phyloP scores from a whole-genome alignment of 1,284 basidiomycete genomes.

The Ceratobasidium sp. region DNA sequence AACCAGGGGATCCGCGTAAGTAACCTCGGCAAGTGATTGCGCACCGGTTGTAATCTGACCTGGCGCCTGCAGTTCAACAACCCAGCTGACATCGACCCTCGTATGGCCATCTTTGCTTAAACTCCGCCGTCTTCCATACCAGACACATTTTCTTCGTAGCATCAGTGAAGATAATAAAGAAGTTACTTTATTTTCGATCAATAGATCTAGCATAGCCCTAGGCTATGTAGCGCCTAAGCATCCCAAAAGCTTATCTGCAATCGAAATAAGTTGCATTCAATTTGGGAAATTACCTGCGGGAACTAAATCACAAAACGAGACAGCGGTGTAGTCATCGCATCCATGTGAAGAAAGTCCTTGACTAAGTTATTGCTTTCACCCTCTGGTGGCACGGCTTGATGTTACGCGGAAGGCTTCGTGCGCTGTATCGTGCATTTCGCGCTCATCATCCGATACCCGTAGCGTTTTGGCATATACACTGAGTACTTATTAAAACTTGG shows the following conservation, averaged over 20 bases:
- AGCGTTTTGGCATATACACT: neutral
- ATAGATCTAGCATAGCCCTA: no score
- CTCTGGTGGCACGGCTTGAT: no score
- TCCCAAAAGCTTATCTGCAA: no score
- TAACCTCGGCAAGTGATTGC: constrained; percentile 23
- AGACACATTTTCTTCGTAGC: constrained; percentile 49
- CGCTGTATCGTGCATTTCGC: no score
- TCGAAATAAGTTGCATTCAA: no score
- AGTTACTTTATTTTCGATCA: constrained; percentile 2
- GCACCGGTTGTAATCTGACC: constrained; percentile 32
- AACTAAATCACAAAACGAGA: no score
- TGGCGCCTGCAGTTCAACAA: constrained; percentile 62
- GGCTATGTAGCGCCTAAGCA: no score
- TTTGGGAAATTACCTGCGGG: no score
- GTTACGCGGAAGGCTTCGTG: no score
- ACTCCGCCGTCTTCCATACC: constrained; percentile 42
- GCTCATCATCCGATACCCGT: neutral
- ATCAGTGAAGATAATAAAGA: constrained; percentile 16
- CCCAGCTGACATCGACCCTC: constrained; percentile 68
- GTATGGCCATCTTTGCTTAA: constrained; percentile 72
- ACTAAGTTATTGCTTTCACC: no score
- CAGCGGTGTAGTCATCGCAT: no score
- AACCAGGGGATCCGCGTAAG: constrained; percentile 69
- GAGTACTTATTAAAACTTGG: neutral
- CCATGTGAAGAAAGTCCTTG: no score